These are phyloP conservation scores for Arachnomyces sp. DNA, from an alignment of 2,329 filamentous ascomycete species.

Conservation along the genomic window DNA sequence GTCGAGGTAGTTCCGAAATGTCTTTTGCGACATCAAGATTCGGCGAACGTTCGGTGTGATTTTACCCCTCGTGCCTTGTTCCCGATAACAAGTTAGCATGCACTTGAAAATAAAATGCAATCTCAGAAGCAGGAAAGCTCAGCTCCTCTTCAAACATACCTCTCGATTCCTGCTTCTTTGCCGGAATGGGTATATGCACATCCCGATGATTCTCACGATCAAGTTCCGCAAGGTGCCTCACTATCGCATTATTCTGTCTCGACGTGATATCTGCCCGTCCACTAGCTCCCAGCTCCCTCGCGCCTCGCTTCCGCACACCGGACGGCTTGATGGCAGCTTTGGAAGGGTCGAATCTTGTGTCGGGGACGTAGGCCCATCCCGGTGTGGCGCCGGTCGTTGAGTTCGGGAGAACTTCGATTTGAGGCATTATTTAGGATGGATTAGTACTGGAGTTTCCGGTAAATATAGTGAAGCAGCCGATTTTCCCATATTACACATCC, in stretches of 20 bases:
- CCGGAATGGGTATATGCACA: conserved; percentile 61
- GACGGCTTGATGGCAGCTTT: conserved; percentile 45
- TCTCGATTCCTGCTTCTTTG: conserved; percentile 40
- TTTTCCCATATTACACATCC: too few relatives aligned
- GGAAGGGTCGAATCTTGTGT: conserved; percentile 55
- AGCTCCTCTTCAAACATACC: conserved; percentile 18
- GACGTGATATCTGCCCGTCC: conserved; percentile 60
- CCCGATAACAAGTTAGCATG: conserved; percentile 1
- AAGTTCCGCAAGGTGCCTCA: conserved; percentile 73
- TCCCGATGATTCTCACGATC: conserved; percentile 73
- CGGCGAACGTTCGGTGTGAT: conserved; percentile 40
- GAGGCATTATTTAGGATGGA: conserved; percentile 43
- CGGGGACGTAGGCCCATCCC: conserved; percentile 88
- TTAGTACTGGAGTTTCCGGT: not conserved
- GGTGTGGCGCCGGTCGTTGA: conserved; percentile 62
- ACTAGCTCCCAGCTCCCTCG: conserved; percentile 44
- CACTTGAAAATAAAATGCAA: too few relatives aligned
- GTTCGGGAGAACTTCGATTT: conserved; percentile 71
- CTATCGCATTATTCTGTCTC: conserved; percentile 73
- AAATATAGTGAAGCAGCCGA: not conserved
- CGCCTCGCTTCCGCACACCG: conserved; percentile 61
- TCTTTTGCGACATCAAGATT: conserved; percentile 43
- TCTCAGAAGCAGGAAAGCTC: not conserved
- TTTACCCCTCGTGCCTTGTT: conserved; percentile 30
- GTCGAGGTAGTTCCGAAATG: conserved; percentile 44